phyloP scores from a whole-genome alignment of 2,329 filamentous ascomycete species.

The Lasiodiplodia sp. region DNA sequence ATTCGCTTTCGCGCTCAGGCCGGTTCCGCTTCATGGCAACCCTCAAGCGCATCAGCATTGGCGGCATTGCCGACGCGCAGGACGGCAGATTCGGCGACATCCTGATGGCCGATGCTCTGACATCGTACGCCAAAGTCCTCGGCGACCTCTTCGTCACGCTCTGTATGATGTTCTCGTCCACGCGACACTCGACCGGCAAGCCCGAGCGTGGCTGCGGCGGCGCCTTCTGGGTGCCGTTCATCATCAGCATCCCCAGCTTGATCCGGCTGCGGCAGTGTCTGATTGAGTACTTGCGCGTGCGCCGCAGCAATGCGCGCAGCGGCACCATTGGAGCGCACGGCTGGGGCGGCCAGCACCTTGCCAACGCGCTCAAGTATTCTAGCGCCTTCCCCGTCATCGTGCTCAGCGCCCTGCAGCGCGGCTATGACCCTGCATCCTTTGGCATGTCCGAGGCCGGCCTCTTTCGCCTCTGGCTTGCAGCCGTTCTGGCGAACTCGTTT shows the following conservation, averaged over 20 bases:
- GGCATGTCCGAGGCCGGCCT: slow-evolving; percentile 63
- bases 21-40: slow-evolving; percentile 78
- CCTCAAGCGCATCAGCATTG: slow-evolving; percentile 79
- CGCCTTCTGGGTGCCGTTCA: slow-evolving; percentile 77
- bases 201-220: slow-evolving; percentile 86
- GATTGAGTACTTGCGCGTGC: slow-evolving; percentile 82
- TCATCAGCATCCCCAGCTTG: slow-evolving; percentile 81
- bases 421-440: slow-evolving; percentile 60
- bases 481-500: slow-evolving; percentile 80
- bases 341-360: slow-evolving; percentile 86
- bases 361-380: slow-evolving; percentile 95
- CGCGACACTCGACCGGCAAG: slow-evolving; percentile 76
- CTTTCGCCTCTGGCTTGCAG: slow-evolving; percentile 67
- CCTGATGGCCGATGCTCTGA: slow-evolving; percentile 90
- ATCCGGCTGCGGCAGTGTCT: slow-evolving; percentile 93
- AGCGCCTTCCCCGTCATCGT: slow-evolving; percentile 92
- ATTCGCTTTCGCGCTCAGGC: slow-evolving; percentile 72
- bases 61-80: slow-evolving; percentile 83
- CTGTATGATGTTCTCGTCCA: slow-evolving; percentile 82
- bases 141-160: slow-evolving; percentile 87
- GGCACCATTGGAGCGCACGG: slow-evolving; percentile 57
- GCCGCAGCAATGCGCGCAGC: slow-evolving; percentile 56
- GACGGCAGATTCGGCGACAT: slow-evolving; percentile 97
- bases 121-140: slow-evolving; percentile 91
- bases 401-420: slow-evolving; percentile 76